Conservation (phyloP, 805 yeast species). For the Barnettozyma sp. region DNA sequence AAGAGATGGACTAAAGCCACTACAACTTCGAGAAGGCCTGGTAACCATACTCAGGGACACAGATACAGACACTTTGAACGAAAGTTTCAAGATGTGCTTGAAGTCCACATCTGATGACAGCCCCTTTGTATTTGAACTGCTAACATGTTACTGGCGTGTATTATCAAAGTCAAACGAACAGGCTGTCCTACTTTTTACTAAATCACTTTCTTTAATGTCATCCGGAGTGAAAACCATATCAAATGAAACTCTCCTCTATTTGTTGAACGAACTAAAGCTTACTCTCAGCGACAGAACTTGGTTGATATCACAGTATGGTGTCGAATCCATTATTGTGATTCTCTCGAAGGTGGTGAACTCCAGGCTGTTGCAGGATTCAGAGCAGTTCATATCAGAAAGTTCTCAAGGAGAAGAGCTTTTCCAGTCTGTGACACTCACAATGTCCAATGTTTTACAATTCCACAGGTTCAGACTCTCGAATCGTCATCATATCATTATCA, state of each 20-base stretch:
- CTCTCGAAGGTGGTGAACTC: conserved; percentile 25
- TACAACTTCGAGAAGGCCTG: conserved; percentile 20
- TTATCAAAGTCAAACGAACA: conserved; percentile 10
- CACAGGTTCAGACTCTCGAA: conserved; percentile 66
- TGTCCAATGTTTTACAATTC: conserved; percentile 55
- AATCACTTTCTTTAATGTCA: conserved; percentile 15
- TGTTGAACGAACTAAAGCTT: conserved; percentile 28
- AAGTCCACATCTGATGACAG: conserved; percentile 16
- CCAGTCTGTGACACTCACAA: conserved; percentile 36
- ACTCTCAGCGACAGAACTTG: conserved; percentile 45
- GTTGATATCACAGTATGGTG: conserved; percentile 57
- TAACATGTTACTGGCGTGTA: conserved; percentile 12
- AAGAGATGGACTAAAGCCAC: conserved; percentile 16
- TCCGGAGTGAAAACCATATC: conserved; percentile 2
- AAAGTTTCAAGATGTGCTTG: conserved; percentile 17
- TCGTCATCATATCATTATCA: conserved; percentile 62
- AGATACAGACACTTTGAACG: conserved; percentile 5
- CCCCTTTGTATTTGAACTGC: conserved; percentile 21
- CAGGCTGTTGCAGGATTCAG: background rate
- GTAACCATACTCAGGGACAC: conserved; percentile 10
- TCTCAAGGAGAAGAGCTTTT: conserved; percentile 12
- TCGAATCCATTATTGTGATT: conserved; percentile 47
- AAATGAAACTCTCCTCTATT: background rate
- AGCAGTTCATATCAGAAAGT: background rate
- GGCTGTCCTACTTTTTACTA: conserved; percentile 9